A percentile compares a stretch with the other conserved stretches of the same genome.
Conservation (phyloP, 2,329 filamentous ascomycete species). For the Aspergillus jensenii region DNA sequence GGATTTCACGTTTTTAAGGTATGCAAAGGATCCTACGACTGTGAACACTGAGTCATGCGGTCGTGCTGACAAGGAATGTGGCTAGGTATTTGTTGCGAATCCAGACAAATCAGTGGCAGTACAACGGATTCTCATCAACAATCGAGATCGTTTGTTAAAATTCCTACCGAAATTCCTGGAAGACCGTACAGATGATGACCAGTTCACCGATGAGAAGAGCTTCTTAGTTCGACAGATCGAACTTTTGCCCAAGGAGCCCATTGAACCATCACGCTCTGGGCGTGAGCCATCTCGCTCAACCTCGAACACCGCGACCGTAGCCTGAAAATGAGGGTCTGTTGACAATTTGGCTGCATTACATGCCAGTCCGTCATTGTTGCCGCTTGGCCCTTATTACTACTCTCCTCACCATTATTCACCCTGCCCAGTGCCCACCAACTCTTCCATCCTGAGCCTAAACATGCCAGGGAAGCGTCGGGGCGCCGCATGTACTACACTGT, state of each 20-base stretch:
- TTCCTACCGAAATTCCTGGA: conserved; percentile 92
- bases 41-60: background rate
- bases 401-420: background rate
- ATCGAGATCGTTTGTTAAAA: conserved; percentile 82
- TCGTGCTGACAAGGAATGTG: conserved; percentile 22
- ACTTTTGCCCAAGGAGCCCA: conserved; percentile 42
- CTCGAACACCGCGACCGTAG: conserved; percentile 30
- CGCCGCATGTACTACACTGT: conserved; percentile 9
- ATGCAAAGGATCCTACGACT: conserved; percentile 12
- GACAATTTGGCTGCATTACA: background rate
- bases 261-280: conserved; percentile 33
- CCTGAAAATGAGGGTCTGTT: conserved; percentile 14
- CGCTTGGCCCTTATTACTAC: background rate
- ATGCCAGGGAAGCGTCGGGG: conserved; percentile 1
- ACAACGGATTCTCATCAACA: conserved; percentile 94
- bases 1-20: conserved; percentile 98
- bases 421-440: background rate
- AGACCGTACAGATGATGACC: conserved; percentile 93
- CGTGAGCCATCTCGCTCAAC: conserved; percentile 28
- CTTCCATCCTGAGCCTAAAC: conserved; percentile 1
- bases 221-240: conserved; percentile 95
- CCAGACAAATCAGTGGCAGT: conserved; percentile 97
- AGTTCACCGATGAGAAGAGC: conserved; percentile 97
- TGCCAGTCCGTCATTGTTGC: background rate
- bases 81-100: conserved; percentile 90